Evolutionary conservation across 1,284 basidiomycete species (phyloP).

Genomic region (Sutorius eximius): DNA sequence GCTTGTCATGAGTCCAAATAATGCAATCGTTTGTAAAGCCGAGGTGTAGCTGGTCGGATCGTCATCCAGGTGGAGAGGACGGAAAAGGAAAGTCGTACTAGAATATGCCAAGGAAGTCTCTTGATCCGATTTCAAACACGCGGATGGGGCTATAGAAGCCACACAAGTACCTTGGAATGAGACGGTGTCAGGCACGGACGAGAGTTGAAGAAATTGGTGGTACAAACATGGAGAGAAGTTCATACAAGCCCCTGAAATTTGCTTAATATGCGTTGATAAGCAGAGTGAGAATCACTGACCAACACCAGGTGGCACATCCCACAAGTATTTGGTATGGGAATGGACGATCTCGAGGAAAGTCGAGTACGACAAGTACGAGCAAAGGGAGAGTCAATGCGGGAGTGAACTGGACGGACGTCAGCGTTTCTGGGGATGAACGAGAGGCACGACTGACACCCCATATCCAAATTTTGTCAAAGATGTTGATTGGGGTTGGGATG

Average conservation of each 20-base stretch:
- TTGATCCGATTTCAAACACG: slow-evolving; percentile 42
- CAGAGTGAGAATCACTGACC: slow-evolving; percentile 38
- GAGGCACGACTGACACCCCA: slow-evolving; percentile 49
- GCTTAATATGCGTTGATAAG: slow-evolving; percentile 7
- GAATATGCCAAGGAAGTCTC: slow-evolving; percentile 63
- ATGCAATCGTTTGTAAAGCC: slow-evolving; percentile 71
- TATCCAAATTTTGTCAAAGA: slow-evolving; percentile 60
- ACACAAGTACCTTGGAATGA: slow-evolving; percentile 50
- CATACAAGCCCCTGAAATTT: slow-evolving; percentile 45
- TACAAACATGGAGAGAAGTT: slow-evolving; percentile 57
- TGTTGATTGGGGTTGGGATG: slow-evolving; percentile 44
- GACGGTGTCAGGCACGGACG: slow-evolving; percentile 9
- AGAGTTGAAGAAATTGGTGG: neutral
- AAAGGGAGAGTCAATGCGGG: slow-evolving; percentile 44
- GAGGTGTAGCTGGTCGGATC: slow-evolving; percentile 43
- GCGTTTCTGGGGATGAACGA: slow-evolving; percentile 30
- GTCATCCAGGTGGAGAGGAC: slow-evolving; percentile 2
- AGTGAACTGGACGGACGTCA: slow-evolving; percentile 42
- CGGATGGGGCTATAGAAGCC: slow-evolving; percentile 46
- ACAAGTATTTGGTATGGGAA: slow-evolving; percentile 61
- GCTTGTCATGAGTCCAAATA: slow-evolving; percentile 74
- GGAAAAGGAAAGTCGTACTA: slow-evolving; percentile 50
- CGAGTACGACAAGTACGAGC: slow-evolving; percentile 59
- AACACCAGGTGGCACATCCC: slow-evolving; percentile 56
- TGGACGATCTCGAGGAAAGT: slow-evolving; percentile 64